These are phyloP conservation scores for Thraustochytrium sp. DNA, from an alignment of 352 stramenopile species.

Conservation along the genomic window DNA sequence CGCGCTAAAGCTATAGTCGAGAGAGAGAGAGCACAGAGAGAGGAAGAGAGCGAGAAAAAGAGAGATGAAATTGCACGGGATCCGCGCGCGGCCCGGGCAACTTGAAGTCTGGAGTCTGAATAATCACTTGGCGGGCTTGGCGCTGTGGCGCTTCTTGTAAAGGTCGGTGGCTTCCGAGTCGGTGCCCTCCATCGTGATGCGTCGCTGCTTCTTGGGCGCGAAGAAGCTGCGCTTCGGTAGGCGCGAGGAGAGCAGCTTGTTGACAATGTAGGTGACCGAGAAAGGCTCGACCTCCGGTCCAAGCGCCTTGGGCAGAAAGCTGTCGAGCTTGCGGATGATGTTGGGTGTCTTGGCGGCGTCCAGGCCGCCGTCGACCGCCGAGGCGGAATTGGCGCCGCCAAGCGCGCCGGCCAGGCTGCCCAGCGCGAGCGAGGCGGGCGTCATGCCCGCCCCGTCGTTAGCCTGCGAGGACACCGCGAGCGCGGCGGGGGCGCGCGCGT, in stretches of 20 bases:
- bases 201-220: slow-evolving; percentile 25
- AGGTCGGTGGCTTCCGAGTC: slow-evolving; percentile 26
- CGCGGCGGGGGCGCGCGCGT: background rate
- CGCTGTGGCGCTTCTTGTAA: slow-evolving; percentile 33
- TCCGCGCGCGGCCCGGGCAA: no score
- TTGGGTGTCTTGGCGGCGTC: slow-evolving; percentile 10
- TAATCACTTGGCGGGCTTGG: no score
- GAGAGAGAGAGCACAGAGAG: no score
- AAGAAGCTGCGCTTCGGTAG: background rate
- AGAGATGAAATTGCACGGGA: no score
- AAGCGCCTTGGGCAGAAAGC: background rate
- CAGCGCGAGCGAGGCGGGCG: background rate
- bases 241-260: background rate
- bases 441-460: background rate
- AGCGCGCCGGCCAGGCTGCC: background rate
- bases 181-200: background rate
- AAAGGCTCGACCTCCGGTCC: background rate
- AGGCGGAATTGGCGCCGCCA: background rate
- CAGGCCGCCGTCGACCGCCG: background rate
- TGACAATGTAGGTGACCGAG: background rate
- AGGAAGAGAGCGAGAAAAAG: background rate
- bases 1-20: no score
- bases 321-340: slow-evolving; percentile 26
- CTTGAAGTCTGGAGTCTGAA: no score
- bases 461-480: background rate